phyloP scores from a whole-genome alignment of 371 early-diverging fungal species.

The Rhizopus sp. region DNA sequence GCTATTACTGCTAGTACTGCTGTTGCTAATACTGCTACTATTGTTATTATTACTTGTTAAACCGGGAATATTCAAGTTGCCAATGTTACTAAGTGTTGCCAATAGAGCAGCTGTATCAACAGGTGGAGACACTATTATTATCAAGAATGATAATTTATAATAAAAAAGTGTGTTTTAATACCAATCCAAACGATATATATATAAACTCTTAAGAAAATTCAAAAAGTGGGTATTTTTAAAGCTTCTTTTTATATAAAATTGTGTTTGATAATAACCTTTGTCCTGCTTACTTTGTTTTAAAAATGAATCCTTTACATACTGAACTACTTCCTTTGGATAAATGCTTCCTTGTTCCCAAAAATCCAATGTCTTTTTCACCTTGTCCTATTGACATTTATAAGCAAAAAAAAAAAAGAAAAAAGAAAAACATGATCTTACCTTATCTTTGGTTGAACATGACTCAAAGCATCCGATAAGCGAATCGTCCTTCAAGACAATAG shows the following conservation, averaged over 20 bases:
- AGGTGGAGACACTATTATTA: slow-evolving; percentile 13
- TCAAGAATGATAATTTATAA: neutral
- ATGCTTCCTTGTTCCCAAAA: slow-evolving; percentile 53
- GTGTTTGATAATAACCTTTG: slow-evolving; percentile 29
- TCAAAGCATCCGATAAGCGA: slow-evolving; percentile 35
- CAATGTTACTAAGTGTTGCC: slow-evolving; percentile 33
- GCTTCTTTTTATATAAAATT: slow-evolving; percentile 19
- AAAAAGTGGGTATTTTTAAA: slow-evolving; percentile 4
- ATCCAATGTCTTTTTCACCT: slow-evolving; percentile 55
- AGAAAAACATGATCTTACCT: slow-evolving; percentile 34
- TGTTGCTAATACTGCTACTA: too few species aligned
- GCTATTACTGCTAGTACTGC: too few species aligned
- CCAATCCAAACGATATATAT: neutral
- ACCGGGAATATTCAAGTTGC: slow-evolving; percentile 25
- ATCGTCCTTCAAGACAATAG: slow-evolving; percentile 37
- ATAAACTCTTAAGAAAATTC: neutral
- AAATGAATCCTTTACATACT: slow-evolving; percentile 40
- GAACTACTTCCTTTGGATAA: slow-evolving; percentile 43
- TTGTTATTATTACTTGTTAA: neutral
- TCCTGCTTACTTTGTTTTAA: slow-evolving; percentile 25
- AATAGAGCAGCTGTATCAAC: slow-evolving; percentile 37
- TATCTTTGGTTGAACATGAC: slow-evolving; percentile 44
- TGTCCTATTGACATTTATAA: slow-evolving; percentile 44
- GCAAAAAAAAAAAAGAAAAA: slow-evolving; percentile 12
- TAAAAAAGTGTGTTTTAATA: neutral